Conservation (phyloP, 169 alveolate species). For the Plasmodium yoelii region DNA sequence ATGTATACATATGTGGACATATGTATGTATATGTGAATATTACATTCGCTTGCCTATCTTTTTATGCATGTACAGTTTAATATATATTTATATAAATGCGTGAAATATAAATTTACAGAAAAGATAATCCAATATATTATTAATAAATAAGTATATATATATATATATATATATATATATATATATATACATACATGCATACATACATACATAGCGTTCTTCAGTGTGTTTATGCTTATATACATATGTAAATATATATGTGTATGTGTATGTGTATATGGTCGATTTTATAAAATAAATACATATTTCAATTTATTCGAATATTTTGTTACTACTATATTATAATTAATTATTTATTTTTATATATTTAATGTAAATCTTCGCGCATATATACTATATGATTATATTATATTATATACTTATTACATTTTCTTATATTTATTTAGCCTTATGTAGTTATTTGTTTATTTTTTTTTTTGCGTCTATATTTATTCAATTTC, state of each 20-base stretch:
- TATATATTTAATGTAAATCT: too few species aligned
- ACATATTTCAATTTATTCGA: neutral
- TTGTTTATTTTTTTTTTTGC: neutral
- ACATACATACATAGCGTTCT: too few species aligned
- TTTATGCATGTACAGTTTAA: too few species aligned
- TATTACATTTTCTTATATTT: neutral
- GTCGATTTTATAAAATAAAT: conserved; percentile 1
- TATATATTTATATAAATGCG: too few species aligned
- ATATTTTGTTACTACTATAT: conserved; percentile 8
- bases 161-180: conserved; percentile 17
- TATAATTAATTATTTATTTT: conserved; percentile 11
- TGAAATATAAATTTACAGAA: too few species aligned
- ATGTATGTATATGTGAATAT: neutral
- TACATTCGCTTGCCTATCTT: too few species aligned
- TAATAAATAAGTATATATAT: neutral
- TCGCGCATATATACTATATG: too few species aligned
- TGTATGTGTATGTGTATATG: conserved; percentile 12
- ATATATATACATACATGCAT: too few species aligned
- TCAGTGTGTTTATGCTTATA: neutral
- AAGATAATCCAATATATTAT: too few species aligned
- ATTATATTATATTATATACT: too few species aligned
- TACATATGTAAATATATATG: conserved; percentile 16
- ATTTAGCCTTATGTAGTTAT: neutral
- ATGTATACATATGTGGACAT: neutral
- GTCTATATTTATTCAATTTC: neutral